Conservation (phyloP, 257 asterid species). For the Solanum chmielewskii region DNA sequence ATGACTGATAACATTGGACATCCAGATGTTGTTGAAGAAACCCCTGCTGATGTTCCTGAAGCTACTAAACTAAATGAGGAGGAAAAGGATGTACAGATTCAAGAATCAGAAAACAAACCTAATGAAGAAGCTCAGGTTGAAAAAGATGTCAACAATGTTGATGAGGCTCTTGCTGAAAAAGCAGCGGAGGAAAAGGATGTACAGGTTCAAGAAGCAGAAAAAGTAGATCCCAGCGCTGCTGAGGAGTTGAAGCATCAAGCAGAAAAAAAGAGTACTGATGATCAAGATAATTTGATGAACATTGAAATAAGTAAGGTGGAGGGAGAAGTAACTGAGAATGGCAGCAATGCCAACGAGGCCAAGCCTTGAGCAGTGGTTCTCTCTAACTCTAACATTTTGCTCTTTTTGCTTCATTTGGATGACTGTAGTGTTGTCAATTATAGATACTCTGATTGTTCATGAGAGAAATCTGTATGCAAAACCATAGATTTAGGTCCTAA, state of each 20-base stretch:
- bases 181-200: background rate
- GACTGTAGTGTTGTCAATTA: background rate
- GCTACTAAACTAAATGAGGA: conserved; percentile 2
- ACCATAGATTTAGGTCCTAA: conserved; percentile 10
- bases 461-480: conserved; percentile 15
- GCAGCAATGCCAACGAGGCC: conserved; percentile 2
- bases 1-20: background rate
- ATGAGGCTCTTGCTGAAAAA: background rate
- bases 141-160: background rate
- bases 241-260: background rate
- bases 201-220: background rate
- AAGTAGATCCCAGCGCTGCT: background rate
- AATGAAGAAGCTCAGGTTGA: background rate
- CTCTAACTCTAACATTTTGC: conserved; percentile 3
- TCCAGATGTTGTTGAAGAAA: background rate
- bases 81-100: background rate
- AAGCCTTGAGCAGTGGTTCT: conserved; percentile 3
- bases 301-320: conserved; percentile 1
- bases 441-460: conserved; percentile 15
- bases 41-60: conserved; percentile 1
- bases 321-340: conserved; percentile 20
- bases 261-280: background rate
- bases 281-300: conserved; percentile 2
- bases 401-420: background rate
- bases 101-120: background rate